Evolutionary conservation across 1,284 basidiomycete genomes (phyloP), one percentile per base, ranked within the genome.

Genomic region (Pisolithus thermaeus): DNA sequence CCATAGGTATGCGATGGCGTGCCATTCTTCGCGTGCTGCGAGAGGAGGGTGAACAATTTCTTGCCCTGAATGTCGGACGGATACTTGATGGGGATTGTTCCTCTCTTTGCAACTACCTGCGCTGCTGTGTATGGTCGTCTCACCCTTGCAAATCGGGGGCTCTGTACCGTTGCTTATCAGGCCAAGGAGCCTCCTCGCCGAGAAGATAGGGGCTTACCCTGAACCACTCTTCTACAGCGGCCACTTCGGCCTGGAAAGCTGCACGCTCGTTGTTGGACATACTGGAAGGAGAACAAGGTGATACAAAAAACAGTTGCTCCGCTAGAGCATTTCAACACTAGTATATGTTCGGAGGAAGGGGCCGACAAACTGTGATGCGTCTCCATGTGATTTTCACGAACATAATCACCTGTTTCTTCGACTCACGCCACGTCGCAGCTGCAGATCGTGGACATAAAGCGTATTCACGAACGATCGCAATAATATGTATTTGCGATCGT

Each of bases 1-100:
- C 96, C 96, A 69, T 98, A 99, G 58, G 96, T 96, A 70, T 94
- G 92, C 27, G 89, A 92, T 1, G 90, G 88, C 16, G 90, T 89
- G 27, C 83, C 79, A 50, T 75, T 75, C 65, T 78, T 79, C 50
- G 80, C 84, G 62, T 89, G 89, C 58, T 84, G 73, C 45, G 77
- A 73, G 57, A 96, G 79, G 52, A 84, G 66, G 5, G 68, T 69
- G 78, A 81, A 97, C 41, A 97, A 81, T 72, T 99, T 99, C 79
- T 95, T 90, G 57, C 79, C 95, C 68, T 83, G 81, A 3, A 84
- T 63, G 65, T 93, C 80, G 46, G 94, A 95, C 11, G 95, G 89
- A 72, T 98, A 99, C 46, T 81, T 74, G 59, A 94, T 87, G 32
- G 79, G 78, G 54, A 99, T 72, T 3, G 92, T 94, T 30, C 97